A percentile compares a stretch with the other conserved stretches of the same genome.
Conservation (phyloP, 2,329 filamentous ascomycete species). For the Hortaea werneckii region DNA sequence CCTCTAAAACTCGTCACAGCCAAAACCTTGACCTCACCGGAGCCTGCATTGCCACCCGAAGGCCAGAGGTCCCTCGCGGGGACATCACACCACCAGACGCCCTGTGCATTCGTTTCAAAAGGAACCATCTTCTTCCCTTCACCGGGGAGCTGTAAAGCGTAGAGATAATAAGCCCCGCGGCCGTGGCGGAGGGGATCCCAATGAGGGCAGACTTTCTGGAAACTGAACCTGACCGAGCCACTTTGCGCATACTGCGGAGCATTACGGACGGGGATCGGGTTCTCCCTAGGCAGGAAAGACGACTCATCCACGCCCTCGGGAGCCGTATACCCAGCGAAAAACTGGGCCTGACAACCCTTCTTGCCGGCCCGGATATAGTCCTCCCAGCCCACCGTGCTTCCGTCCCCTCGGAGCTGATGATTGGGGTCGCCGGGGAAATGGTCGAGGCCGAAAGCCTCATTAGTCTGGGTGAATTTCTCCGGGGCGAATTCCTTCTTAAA, state of each 20-base stretch:
- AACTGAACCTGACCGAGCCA: constrained; percentile 56
- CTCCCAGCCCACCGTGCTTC: constrained; percentile 61
- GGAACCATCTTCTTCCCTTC: constrained; percentile 51
- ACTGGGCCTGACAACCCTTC: constrained; percentile 31
- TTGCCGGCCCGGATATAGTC: constrained; percentile 63
- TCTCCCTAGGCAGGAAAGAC: constrained; percentile 44
- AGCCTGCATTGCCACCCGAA: constrained; percentile 44
- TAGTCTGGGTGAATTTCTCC: constrained; percentile 49
- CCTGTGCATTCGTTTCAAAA: constrained; percentile 54
- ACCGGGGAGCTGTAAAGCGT: constrained; percentile 59
- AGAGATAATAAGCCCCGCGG: constrained; percentile 54
- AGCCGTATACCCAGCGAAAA: constrained; percentile 38
- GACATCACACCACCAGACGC: constrained; percentile 76
- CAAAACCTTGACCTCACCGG: constrained; percentile 47
- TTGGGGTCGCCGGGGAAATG: constrained; percentile 65
- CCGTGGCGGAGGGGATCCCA: constrained; percentile 66
- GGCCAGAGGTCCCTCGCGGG: constrained; percentile 51
- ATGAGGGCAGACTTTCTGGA: constrained; percentile 69
- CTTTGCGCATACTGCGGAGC: constrained; percentile 16
- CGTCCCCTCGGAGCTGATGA: constrained; percentile 67
- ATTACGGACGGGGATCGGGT: constrained; percentile 52
- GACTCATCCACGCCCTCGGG: constrained; percentile 43
- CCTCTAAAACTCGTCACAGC: constrained; percentile 47
- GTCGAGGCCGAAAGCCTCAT: constrained; percentile 68
- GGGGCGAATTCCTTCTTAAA: constrained; percentile 64